Percentiles rank a stretch among this genome's conserved stretches.
These are phyloP conservation scores for Psophocarpus tetragonolobus DNA, from an alignment of 306 rosid species.

Conservation along the genomic window DNA sequence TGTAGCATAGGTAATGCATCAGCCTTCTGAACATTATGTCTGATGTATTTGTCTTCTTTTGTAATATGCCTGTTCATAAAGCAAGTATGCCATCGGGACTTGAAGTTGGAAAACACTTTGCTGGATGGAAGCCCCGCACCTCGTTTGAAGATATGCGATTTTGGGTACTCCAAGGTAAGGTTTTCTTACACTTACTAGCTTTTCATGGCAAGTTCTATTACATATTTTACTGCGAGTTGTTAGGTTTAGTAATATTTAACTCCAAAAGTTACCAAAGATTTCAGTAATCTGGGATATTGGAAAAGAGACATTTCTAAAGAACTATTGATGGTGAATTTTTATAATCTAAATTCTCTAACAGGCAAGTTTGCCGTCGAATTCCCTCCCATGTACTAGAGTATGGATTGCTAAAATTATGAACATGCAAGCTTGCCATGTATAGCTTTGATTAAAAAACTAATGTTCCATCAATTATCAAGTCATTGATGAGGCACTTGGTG, in stretches of 20 bases:
- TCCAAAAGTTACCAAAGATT: neutral
- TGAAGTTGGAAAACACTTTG: slow-evolving; percentile 94
- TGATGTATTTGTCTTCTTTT: slow-evolving; percentile 7
- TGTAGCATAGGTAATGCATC: slow-evolving; percentile 3
- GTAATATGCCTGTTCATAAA: slow-evolving; percentile 47
- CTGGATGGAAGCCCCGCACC: slow-evolving; percentile 97
- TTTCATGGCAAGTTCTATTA: slow-evolving; percentile 3
- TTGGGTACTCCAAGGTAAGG: slow-evolving; percentile 93
- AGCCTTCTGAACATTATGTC: slow-evolving; percentile 9
- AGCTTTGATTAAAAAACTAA: neutral
- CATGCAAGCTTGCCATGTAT: neutral
- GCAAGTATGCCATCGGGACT: slow-evolving; percentile 99
- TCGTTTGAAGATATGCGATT: slow-evolving; percentile 93
- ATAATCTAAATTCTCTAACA: neutral
- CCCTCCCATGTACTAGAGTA: slow-evolving; percentile 1
- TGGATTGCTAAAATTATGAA: slow-evolving; percentile 9
- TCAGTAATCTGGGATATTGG: neutral
- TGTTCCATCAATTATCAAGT: neutral
- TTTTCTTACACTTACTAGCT: slow-evolving; percentile 3
- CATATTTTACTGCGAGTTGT: neutral
- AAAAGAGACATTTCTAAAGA: neutral
- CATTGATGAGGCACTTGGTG: neutral
- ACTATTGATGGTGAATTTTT: neutral
- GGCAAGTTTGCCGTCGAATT: too few relatives aligned
- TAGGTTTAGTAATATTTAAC: slow-evolving; percentile 21